Evolutionary conservation across 768 basidiomycete genomes (phyloP), one percentile per base, ranked within the genome.

Genomic region (Pleurotus pulmonarius): DNA sequence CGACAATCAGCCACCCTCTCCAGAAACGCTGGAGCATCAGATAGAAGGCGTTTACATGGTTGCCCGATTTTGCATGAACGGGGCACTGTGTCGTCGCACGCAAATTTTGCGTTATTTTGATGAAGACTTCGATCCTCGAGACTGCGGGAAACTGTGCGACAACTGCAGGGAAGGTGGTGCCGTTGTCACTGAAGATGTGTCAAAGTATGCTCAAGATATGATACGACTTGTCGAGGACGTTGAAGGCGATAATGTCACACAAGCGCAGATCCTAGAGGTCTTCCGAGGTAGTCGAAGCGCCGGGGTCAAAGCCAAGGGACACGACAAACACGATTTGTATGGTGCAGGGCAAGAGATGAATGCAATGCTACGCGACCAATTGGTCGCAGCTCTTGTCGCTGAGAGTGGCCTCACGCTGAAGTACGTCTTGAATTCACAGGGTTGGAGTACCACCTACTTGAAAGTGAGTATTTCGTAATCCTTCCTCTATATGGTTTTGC

Each of bases 61-160:
- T 49, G 77, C 86, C n/a, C 74, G 82, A 57, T 99, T 87, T 70
- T 94, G 92, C 69, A 66, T 72, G 57, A 93, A 97, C 69, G 78
- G 83, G 49, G 82, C 86, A 24, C 89, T 90, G 61, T 99, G 97
- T 64, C 86, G 97, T 12, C 87, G 97, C 2, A 78, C 82, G 4
- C 90, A 92, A 62, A 75, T 98, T n/a, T 81, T 99, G 15, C 79
- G 81, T n/a, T 91, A 92, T 69, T 98, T 97, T 63, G 85, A 83
- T 59, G 92, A 99, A 67, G 73, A 74, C 7, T 98, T 98, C 70
- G 80, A 87, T 58, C 73, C 79, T 29, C 72, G 67, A 22, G 61
- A 83, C 13, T 99, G 97, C 65, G 69, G 80, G 38, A 73, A 76
- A 40, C 77, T 79, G 3, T 99, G 97, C 69, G 91, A 98, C 68